phyloP scores from a whole-genome alignment of 768 basidiomycete species.

The Daedaleopsis sinensis region DNA sequence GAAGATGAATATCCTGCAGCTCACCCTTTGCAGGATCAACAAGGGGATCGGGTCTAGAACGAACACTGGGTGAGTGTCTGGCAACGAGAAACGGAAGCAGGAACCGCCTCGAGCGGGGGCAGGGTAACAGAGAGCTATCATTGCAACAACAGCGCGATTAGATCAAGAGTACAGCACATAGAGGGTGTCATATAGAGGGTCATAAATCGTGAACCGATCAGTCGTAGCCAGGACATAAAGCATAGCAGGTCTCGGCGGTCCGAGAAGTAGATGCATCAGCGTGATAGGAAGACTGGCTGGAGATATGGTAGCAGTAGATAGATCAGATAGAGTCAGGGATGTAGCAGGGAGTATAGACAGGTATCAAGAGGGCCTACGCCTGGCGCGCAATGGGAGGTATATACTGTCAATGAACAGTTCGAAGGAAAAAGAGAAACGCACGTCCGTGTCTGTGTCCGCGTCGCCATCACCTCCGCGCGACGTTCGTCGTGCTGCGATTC shows the following conservation, averaged over 20 bases:
- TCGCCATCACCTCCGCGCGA: constrained; percentile 44
- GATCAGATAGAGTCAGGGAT: neutral
- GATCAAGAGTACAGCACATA: neutral
- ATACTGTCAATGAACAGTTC: neutral
- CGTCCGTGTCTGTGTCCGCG: no score
- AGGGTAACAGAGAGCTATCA: neutral
- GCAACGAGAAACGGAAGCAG: no score
- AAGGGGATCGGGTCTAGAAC: no score
- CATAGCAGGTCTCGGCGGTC: no score
- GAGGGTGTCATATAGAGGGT: neutral
- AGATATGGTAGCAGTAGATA: no score
- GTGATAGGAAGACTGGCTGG: no score
- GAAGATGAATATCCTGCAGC: no score
- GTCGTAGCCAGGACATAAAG: neutral
- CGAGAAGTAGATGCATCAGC: no score
- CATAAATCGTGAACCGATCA: neutral
- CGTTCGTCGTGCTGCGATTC: constrained; percentile 56
- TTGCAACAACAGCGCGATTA: neutral
- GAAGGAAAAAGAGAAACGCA: neutral
- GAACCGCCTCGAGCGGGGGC: no score
- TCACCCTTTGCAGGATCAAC: no score
- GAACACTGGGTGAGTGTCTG: no score
- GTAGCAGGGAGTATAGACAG: neutral
- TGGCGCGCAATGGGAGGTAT: neutral
- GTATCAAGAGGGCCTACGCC: neutral